Percentiles rank a stretch among this genome's conserved stretches.
phyloP scores from a whole-genome alignment of 106 monocot species.

The Dioscorea alata region DNA sequence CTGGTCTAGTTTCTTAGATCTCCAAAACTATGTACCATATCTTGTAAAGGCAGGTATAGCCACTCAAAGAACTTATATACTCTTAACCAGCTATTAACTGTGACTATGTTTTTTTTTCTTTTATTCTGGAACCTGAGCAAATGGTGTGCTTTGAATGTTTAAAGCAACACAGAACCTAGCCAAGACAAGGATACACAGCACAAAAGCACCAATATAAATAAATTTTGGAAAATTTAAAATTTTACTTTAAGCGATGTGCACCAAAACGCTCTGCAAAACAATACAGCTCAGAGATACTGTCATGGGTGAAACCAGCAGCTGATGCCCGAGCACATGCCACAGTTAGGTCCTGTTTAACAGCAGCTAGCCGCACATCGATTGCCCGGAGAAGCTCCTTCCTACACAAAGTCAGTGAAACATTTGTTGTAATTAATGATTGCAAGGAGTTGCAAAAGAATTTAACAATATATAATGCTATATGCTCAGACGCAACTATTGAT shows the following conservation, averaged over 20 bases:
- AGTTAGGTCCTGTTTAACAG: slow-evolving; percentile 76
- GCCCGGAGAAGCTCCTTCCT: slow-evolving; percentile 94
- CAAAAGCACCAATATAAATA: too few relatives aligned
- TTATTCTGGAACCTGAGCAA: too few relatives aligned
- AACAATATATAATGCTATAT: background rate
- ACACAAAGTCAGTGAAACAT: slow-evolving; percentile 1
- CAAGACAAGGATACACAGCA: too few relatives aligned
- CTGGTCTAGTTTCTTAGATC: too few relatives aligned
- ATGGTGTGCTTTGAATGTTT: too few relatives aligned
- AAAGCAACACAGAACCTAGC: too few relatives aligned
- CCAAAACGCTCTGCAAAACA: slow-evolving; percentile 83
- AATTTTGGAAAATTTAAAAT: slow-evolving; percentile 17
- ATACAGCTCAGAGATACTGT: slow-evolving; percentile 70
- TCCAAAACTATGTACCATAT: too few relatives aligned
- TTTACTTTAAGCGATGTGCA: slow-evolving; percentile 76
- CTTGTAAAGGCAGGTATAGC: too few relatives aligned
- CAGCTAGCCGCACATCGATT: slow-evolving; percentile 77
- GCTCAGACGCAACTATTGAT: background rate
- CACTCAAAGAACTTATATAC: too few relatives aligned
- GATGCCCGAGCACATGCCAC: slow-evolving; percentile 76
- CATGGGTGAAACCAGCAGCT: slow-evolving; percentile 77
- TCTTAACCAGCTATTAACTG: too few relatives aligned
- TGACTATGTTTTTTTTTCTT: too few relatives aligned
- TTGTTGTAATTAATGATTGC: background rate
- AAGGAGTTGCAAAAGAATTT: background rate